A percentile compares a stretch with the other conserved stretches of the same genome.
These are phyloP conservation scores for Suillus placidus DNA, from an alignment of 768 basidiomycete species.

Conservation along the genomic window DNA sequence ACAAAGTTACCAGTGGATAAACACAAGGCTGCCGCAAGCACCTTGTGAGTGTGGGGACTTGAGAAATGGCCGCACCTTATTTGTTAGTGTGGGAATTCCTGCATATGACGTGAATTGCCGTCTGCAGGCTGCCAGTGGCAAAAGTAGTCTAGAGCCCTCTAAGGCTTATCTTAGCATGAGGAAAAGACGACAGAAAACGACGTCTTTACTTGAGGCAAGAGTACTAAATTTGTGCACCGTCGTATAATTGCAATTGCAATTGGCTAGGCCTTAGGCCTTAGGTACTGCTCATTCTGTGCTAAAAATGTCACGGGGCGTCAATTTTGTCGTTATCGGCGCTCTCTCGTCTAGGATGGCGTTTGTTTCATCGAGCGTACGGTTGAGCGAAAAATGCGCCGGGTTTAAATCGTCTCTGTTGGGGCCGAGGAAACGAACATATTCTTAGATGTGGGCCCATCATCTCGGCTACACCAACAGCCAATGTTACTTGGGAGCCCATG, in stretches of 20 bases:
- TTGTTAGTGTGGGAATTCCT: constrained; percentile 4
- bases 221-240: not conserved
- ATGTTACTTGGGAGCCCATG: not conserved
- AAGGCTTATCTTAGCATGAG: constrained; percentile 4
- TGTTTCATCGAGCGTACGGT: not conserved
- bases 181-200: not conserved
- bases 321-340: not conserved
- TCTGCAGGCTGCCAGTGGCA: not conserved
- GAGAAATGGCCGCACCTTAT: not conserved
- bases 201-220: constrained; percentile 1
- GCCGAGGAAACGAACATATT: not conserved
- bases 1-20: constrained; percentile 3
- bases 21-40: constrained; percentile 8
- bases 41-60: not conserved
- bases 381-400: not conserved
- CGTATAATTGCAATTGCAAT: not conserved
- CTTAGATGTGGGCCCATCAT: not conserved
- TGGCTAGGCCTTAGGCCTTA: too few relatives aligned
- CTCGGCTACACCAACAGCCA: not conserved
- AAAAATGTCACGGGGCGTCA: not conserved
- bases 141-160: not conserved
- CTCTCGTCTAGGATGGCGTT: not conserved
- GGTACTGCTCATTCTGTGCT: not conserved
- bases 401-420: not conserved
- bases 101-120: not conserved